Evolutionary conservation across 2,329 filamentous ascomycete genomes (phyloP).

Genomic region (Helotiales sp.): DNA sequence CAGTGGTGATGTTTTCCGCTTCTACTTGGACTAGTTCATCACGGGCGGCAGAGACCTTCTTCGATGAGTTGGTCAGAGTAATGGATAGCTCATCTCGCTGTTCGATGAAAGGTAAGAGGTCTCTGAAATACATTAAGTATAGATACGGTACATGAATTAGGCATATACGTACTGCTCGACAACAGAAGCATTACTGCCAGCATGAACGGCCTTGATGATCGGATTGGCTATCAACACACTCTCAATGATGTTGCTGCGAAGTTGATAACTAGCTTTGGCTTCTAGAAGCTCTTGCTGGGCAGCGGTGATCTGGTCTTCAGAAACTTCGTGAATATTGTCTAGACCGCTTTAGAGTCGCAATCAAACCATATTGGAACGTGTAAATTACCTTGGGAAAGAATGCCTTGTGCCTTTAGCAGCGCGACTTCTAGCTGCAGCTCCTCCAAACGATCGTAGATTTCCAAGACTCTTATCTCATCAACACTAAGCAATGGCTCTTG

Average conservation of each 20-base stretch:
- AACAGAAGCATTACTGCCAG: slow-evolving; percentile 60
- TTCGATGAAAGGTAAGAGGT: slow-evolving; percentile 63
- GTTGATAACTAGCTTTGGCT: slow-evolving; percentile 66
- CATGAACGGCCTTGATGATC: slow-evolving; percentile 74
- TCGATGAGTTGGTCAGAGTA: slow-evolving; percentile 58
- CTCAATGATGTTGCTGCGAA: slow-evolving; percentile 69
- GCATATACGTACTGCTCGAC: slow-evolving; percentile 61
- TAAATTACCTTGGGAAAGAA: slow-evolving; percentile 30
- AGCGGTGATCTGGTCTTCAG: slow-evolving; percentile 52
- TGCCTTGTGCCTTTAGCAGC: slow-evolving; percentile 52
- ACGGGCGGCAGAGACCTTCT: slow-evolving; percentile 50
- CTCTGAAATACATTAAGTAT: slow-evolving; percentile 12
- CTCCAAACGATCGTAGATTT: slow-evolving; percentile 70
- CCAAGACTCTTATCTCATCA: slow-evolving; percentile 64
- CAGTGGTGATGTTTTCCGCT: slow-evolving; percentile 55
- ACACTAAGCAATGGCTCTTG: slow-evolving; percentile 57
- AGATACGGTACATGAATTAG: slow-evolving; percentile 5
- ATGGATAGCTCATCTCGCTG: slow-evolving; percentile 68
- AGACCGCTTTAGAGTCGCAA: neutral
- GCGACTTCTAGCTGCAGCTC: slow-evolving; percentile 72
- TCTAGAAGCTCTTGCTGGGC: slow-evolving; percentile 66
- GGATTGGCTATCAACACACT: slow-evolving; percentile 72
- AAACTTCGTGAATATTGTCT: slow-evolving; percentile 37
- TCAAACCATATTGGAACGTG: neutral
- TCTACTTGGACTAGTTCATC: slow-evolving; percentile 57